Base-by-base conservation (phyloP, 2,329 filamentous ascomycete genomes). In the Fusarium coffeatum region DNA sequence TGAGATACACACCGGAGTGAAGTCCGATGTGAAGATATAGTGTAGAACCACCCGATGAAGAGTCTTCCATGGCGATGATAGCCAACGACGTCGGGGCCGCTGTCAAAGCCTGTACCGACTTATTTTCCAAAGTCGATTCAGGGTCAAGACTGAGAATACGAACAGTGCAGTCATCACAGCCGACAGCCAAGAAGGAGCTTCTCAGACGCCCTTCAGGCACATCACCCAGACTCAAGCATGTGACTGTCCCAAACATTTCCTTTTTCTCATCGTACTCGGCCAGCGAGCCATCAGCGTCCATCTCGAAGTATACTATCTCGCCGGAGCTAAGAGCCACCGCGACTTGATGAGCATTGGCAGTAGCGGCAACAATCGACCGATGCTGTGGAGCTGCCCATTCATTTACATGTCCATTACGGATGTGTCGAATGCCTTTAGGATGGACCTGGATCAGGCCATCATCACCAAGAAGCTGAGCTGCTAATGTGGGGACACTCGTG, bases 301-400 rank as follows among this genome's bases (percentile, higher is more conserved):
- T 95, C 78, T 99, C 97, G 73, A 99, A 99, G 78, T 98, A 99
- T 43, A 97, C 93, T 68, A 99, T 95, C 79, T 99, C 96, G 40
- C 95, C 95, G 11, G 94, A 98, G 77, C 94, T 98, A 27, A 99
- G 85, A 2, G 96, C 96, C 51, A 98, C 91, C 6, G 94, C 94
- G 27, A 99, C 93, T 80, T 99, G 96, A 43, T 93, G 89, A 74
- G 95, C 90, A 76, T 99, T 99, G 18, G 95, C 96, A 2, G 95
- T 91, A 34, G 95, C 97, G 11, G 95, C 93, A 48, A 98, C 94
- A 69, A 99, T 98, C 0, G 95, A 97, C 23, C 96, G 89, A 83
- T 99, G 95, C 72, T 97, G 92, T 0, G 97, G 97, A 8, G 93
- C 92, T 16, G 92, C 90, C 96, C 96, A 99, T 77, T 98, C 94